Percentiles rank a stretch among this genome's conserved stretches.
Evolutionary conservation across 345 rosid genomes (phyloP).

Genomic region (Cardiospermum halicacabum): DNA sequence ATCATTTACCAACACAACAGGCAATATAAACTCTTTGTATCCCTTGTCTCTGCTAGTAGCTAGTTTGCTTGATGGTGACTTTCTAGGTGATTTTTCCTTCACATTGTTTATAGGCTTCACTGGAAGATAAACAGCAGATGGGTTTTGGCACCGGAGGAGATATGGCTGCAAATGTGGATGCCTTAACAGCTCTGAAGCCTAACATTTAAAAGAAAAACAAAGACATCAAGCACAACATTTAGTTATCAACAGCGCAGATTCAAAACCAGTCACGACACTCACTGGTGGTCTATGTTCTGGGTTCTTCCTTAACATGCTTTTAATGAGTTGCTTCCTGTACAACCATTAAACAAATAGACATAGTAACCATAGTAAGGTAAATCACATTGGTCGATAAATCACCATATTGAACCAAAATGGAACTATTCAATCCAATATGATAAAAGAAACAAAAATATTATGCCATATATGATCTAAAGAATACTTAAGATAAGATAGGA

Average conservation of each 20-base stretch:
- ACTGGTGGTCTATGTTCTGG: constrained; percentile 80
- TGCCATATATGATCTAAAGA: background rate
- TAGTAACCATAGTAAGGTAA: constrained; percentile 1
- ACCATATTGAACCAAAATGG: background rate
- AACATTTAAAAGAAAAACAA: constrained; percentile 12
- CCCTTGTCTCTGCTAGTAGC: constrained; percentile 30
- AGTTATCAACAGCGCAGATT: constrained; percentile 9
- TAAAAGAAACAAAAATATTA: constrained; percentile 1
- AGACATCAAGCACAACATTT: constrained; percentile 9
- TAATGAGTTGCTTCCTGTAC: constrained; percentile 87
- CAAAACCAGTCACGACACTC: constrained; percentile 29
- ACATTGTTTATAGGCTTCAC: constrained; percentile 46
- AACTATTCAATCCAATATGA: background rate
- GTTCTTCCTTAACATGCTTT: constrained; percentile 82
- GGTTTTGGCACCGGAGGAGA: constrained; percentile 61
- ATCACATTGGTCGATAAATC: too few species aligned
- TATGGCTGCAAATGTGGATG: constrained; percentile 77
- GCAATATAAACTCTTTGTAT: constrained; percentile 31
- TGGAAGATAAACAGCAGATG: constrained; percentile 81
- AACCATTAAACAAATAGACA: constrained; percentile 10
- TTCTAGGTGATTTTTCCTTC: constrained; percentile 59
- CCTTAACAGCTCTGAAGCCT: constrained; percentile 93
- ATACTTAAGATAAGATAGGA: background rate
- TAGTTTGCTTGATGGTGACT: constrained; percentile 45
- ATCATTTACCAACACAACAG: constrained; percentile 36